phyloP scores from a whole-genome alignment of 148 eudicot genomes.

The Cornus kousa region DNA sequence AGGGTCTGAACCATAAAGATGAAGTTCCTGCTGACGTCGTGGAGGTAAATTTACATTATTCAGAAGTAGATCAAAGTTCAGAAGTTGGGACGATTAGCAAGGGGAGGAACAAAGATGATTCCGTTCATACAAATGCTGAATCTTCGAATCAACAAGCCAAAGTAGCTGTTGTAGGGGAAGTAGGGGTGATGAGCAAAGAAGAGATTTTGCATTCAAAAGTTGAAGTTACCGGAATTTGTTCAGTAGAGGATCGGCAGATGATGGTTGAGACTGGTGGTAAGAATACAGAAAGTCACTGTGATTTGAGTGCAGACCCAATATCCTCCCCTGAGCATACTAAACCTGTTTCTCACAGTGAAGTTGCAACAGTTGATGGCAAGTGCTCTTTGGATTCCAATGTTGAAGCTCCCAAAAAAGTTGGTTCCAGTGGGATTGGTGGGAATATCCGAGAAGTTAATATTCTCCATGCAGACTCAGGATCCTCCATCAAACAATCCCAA shows the following conservation, averaged over 20 bases:
- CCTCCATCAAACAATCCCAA: neutral
- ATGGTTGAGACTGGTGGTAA: conserved; percentile 12
- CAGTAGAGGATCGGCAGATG: conserved; percentile 14
- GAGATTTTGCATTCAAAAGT: conserved; percentile 2
- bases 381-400: neutral
- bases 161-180: conserved; percentile 18
- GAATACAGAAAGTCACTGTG: conserved; percentile 5
- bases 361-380: neutral
- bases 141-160: conserved; percentile 9
- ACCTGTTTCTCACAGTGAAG: neutral
- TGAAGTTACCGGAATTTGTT: neutral
- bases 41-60: conserved; percentile 9
- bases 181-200: conserved; percentile 11
- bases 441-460: conserved; percentile 1
- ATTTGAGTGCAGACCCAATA: conserved; percentile 6
- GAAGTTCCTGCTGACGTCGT: conserved; percentile 5
- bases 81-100: neutral
- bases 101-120: conserved; percentile 9
- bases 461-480: conserved; percentile 1
- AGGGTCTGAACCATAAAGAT: neutral
- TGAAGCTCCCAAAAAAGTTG: conserved; percentile 4
- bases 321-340: neutral
- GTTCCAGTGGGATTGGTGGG: neutral
- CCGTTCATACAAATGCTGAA: conserved; percentile 8
- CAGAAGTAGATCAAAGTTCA: neutral